These are phyloP conservation scores for Spergularia bocconei DNA, from an alignment of 148 eudicot species.

Conservation along the genomic window DNA sequence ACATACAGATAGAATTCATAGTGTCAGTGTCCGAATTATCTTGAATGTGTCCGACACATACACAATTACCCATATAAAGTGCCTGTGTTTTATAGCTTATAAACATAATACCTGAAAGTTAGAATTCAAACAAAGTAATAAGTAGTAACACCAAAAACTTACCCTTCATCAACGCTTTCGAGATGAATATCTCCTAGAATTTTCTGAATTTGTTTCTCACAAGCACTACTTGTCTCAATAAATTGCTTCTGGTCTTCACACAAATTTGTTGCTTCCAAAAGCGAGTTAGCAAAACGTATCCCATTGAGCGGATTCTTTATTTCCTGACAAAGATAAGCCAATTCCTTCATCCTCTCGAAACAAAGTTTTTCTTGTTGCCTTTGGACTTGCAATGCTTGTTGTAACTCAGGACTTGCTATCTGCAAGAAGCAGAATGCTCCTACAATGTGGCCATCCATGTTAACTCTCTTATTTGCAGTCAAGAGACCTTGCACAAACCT, in stretches of 20 bases:
- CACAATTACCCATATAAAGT: too few relatives aligned
- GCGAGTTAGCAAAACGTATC: conserved; percentile 66
- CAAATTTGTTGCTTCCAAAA: conserved; percentile 64
- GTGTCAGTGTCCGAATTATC: too few relatives aligned
- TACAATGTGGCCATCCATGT: conserved; percentile 59
- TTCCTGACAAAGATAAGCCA: conserved; percentile 82
- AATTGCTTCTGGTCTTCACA: conserved; percentile 83
- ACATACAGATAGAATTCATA: too few relatives aligned
- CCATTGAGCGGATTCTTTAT: conserved; percentile 82
- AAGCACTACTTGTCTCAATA: conserved; percentile 73
- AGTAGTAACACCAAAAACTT: conserved; percentile 18
- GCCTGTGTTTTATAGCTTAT: too few relatives aligned
- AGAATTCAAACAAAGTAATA: too few relatives aligned
- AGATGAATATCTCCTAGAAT: conserved; percentile 64
- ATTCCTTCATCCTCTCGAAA: conserved; percentile 68
- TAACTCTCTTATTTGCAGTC: conserved; percentile 81
- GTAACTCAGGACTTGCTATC: conserved; percentile 79
- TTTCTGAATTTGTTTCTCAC: conserved; percentile 83
- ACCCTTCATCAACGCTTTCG: conserved; percentile 80
- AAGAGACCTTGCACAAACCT: conserved; percentile 76
- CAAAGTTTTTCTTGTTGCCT: conserved; percentile 62
- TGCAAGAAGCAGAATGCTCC: conserved; percentile 96
- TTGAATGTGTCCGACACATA: too few relatives aligned
- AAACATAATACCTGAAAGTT: too few relatives aligned
- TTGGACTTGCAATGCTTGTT: conserved; percentile 64